Percentiles rank a stretch among this genome's conserved stretches.
Evolutionary conservation across 2,329 filamentous ascomycete species (phyloP).

Genomic region (Diaporthe citriasiana): DNA sequence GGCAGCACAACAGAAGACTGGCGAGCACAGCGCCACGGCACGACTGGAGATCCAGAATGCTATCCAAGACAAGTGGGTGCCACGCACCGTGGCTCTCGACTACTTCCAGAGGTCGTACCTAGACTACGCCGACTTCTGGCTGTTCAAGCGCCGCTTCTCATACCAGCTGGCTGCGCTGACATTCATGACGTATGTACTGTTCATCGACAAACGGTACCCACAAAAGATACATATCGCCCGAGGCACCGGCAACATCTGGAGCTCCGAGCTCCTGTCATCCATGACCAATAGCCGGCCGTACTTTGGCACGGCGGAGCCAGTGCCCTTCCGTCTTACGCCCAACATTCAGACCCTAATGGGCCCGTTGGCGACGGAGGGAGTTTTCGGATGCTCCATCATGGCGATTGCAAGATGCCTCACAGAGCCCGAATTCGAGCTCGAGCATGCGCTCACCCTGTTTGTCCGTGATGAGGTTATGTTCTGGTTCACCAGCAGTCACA

Average conservation of each 20-base stretch:
- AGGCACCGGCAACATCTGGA: conserved; percentile 93
- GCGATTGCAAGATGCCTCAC: conserved; percentile 94
- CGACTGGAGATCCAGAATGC: conserved; percentile 93
- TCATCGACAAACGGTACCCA: conserved; percentile 95
- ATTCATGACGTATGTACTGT: conserved; percentile 99
- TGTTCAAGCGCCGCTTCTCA: conserved; percentile 96
- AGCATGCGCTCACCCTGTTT: conserved; percentile 93
- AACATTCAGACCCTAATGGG: conserved; percentile 98
- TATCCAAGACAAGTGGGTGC: conserved; percentile 94
- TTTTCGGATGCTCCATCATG: conserved; percentile 96
- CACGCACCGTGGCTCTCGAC: conserved; percentile 83
- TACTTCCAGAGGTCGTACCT: conserved; percentile 93
- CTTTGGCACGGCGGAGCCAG: conserved; percentile 91
- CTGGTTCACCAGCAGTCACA: conserved; percentile 89
- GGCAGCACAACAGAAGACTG: conserved; percentile 66
- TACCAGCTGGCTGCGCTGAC: conserved; percentile 96
- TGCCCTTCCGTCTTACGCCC: conserved; percentile 96
- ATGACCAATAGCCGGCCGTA: conserved; percentile 88
- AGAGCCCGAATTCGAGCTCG: conserved; percentile 90
- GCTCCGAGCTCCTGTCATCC: conserved; percentile 90
- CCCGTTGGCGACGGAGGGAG: conserved; percentile 93
- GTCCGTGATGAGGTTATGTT: conserved; percentile 98
- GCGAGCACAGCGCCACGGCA: conserved; percentile 79
- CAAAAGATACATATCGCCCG: conserved; percentile 95
- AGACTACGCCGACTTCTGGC: conserved; percentile 94